These are phyloP conservation scores for Neoscytalidium dimidiatum DNA, from an alignment of 2,329 filamentous ascomycete species.

Conservation along the genomic window DNA sequence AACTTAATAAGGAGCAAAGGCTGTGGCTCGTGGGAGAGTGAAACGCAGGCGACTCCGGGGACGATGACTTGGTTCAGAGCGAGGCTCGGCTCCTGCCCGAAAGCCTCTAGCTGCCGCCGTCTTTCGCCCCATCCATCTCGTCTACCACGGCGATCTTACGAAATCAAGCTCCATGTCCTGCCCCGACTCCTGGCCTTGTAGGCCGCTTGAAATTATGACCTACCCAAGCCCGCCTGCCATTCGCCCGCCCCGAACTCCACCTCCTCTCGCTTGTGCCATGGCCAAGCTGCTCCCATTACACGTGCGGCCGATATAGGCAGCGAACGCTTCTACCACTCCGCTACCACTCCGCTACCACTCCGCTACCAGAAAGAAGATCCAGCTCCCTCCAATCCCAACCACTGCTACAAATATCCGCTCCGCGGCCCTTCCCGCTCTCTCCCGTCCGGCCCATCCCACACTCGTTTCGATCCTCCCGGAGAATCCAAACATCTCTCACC, in stretches of 20 bases:
- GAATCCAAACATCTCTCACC: neutral
- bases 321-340: neutral
- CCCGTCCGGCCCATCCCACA: neutral
- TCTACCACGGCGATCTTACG: neutral
- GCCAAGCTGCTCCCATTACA: neutral
- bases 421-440: neutral
- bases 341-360: neutral
- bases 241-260: neutral
- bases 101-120: neutral
- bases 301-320: neutral
- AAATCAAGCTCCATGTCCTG: neutral
- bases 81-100: constrained; percentile 1
- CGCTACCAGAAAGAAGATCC: neutral
- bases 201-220: neutral
- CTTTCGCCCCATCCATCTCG: constrained; percentile 8
- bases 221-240: neutral
- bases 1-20: neutral
- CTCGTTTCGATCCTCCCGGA: neutral
- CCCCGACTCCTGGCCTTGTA: neutral
- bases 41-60: constrained; percentile 3
- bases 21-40: neutral
- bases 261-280: neutral
- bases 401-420: neutral
- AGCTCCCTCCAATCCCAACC: neutral
- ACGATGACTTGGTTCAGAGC: neutral